Conservation (phyloP, 2,329 filamentous ascomycete genomes). For the Pyrenochaeta sp. region DNA sequence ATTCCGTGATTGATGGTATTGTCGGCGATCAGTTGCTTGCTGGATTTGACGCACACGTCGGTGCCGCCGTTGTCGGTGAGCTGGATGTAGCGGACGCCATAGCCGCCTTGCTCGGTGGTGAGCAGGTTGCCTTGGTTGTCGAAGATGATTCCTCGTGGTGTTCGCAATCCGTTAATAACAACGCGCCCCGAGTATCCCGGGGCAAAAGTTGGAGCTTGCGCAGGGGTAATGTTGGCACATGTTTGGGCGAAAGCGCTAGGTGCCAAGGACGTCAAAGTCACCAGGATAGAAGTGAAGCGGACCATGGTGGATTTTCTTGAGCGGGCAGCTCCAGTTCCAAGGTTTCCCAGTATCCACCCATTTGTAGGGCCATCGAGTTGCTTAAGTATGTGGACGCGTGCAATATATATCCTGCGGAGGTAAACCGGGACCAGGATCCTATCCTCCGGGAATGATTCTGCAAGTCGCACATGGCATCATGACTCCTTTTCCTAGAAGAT, state of each 20-base stretch:
- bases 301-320: slow-evolving; percentile 2
- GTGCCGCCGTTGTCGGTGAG: slow-evolving; percentile 29
- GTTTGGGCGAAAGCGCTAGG: slow-evolving; percentile 14
- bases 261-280: slow-evolving; percentile 5
- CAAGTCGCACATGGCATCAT: slow-evolving; percentile 2
- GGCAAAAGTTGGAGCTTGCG: slow-evolving; percentile 21
- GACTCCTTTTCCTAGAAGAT: not conserved
- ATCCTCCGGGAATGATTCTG: not conserved
- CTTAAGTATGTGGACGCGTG: not conserved
- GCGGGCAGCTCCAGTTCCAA: not conserved
- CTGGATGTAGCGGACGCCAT: slow-evolving; percentile 26
- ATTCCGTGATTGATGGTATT: slow-evolving; percentile 30
- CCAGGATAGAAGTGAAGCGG: not conserved
- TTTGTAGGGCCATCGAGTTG: not conserved
- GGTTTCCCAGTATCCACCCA: not conserved
- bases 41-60: slow-evolving; percentile 25
- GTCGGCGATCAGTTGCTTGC: slow-evolving; percentile 26
- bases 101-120: slow-evolving; percentile 20
- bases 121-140: slow-evolving; percentile 27
- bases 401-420: not conserved
- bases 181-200: slow-evolving; percentile 29
- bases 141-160: slow-evolving; percentile 27
- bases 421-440: not conserved
- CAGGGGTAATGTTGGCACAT: slow-evolving; percentile 27
- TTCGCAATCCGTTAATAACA: slow-evolving; percentile 24